phyloP scores from a whole-genome alignment of 2,329 filamentous ascomycete species.

The Phoma sp. region DNA sequence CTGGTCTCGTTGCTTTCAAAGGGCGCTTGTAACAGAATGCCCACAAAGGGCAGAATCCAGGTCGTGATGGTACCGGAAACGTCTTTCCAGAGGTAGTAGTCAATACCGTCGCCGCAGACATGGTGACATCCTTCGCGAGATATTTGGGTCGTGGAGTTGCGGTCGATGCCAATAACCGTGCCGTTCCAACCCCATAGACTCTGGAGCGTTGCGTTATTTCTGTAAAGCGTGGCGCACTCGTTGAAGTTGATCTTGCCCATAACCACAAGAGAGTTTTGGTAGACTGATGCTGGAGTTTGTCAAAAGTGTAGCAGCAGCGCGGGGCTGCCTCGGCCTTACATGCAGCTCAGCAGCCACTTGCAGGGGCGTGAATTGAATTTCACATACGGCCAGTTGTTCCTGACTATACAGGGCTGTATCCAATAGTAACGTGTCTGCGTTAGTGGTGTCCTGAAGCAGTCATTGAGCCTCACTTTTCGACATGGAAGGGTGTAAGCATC shows the following conservation, averaged over 20 bases:
- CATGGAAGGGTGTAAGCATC: neutral
- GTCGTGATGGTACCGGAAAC: constrained; percentile 47
- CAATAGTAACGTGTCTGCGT: neutral
- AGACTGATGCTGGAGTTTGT: neutral
- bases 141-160: constrained; percentile 35
- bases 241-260: constrained; percentile 10
- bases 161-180: constrained; percentile 18
- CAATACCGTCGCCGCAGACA: constrained; percentile 41
- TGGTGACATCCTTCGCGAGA: constrained; percentile 41
- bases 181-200: constrained; percentile 28
- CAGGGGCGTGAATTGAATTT: neutral
- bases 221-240: neutral
- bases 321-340: constrained; percentile 10
- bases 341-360: constrained; percentile 6
- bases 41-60: constrained; percentile 50
- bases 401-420: neutral
- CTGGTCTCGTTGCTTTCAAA: constrained; percentile 50
- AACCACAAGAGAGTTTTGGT: neutral
- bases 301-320: neutral
- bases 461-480: neutral
- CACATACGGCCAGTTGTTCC: neutral
- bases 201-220: constrained; percentile 16
- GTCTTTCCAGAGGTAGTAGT: constrained; percentile 44
- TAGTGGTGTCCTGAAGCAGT: neutral
- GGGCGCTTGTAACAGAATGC: constrained; percentile 50